These are phyloP conservation scores for Amanita pallidorosea DNA, from an alignment of 768 basidiomycete genomes.

Conservation along the genomic window DNA sequence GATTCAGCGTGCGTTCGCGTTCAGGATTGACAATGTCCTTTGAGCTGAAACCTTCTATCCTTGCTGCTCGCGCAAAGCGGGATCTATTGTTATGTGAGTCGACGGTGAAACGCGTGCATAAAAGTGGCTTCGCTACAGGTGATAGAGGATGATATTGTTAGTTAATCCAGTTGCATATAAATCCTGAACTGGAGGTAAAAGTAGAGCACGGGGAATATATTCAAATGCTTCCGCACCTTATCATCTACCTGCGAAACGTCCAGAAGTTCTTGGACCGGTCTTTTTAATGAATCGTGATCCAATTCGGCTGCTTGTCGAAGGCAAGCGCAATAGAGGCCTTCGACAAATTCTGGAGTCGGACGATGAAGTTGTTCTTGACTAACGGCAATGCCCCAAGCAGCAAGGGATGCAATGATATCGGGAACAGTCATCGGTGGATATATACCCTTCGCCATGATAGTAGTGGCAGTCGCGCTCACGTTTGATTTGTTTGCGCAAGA, in stretches of 20 bases:
- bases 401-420: constrained; percentile 56
- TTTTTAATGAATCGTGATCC: constrained; percentile 43
- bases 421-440: constrained; percentile 56
- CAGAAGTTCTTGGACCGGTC: constrained; percentile 46
- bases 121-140: constrained; percentile 37
- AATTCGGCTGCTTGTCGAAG: constrained; percentile 64
- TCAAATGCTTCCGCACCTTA: constrained; percentile 28
- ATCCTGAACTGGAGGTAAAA: constrained; percentile 34
- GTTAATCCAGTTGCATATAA: constrained; percentile 48
- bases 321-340: constrained; percentile 58
- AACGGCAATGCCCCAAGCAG: constrained; percentile 59
- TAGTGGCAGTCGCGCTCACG: background rate
- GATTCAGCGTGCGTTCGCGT: constrained; percentile 57
- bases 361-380: constrained; percentile 56
- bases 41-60: constrained; percentile 67
- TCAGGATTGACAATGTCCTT: constrained; percentile 69
- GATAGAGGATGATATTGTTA: constrained; percentile 57
- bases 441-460: constrained; percentile 32
- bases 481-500: no score
- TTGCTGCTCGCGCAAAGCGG: constrained; percentile 63
- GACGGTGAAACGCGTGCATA: background rate
- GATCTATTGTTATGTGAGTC: constrained; percentile 25
- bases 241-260: constrained; percentile 39
- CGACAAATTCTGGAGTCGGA: constrained; percentile 64
- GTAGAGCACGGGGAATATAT: background rate